Conservation (phyloP, 306 rosid genomes). For the Prunus armeniaca region DNA sequence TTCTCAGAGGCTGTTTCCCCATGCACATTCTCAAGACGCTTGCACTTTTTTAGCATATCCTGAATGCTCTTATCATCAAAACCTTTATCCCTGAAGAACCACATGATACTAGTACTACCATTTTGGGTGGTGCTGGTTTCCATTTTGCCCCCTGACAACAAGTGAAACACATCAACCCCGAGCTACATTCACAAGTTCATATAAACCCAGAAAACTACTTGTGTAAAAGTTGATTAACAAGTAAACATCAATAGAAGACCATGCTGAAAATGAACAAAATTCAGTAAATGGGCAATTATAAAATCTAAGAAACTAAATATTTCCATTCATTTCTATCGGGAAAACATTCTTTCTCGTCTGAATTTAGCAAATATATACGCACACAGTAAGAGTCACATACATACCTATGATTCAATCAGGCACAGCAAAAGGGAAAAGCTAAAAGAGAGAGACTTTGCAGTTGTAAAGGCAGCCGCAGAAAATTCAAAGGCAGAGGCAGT, state of each 20-base stretch:
- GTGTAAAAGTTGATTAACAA: background rate
- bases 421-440: background rate
- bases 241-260: background rate
- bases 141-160: conserved; percentile 37
- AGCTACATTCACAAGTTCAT: background rate
- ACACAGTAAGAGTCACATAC: background rate
- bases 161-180: conserved; percentile 9
- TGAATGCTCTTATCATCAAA: conserved; percentile 75
- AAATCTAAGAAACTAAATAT: background rate
- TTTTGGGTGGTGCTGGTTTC: conserved; percentile 49
- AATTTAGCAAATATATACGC: background rate
- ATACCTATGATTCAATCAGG: conserved; percentile 21
- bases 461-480: background rate
- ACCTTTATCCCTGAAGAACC: conserved; percentile 91
- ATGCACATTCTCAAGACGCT: conserved; percentile 59
- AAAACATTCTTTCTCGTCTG: background rate
- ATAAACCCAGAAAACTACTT: background rate
- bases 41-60: conserved; percentile 67
- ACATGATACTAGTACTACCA: conserved; percentile 55
- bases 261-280: background rate
- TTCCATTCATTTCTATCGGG: background rate
- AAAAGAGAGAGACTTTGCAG: conserved; percentile 6
- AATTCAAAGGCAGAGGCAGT: background rate
- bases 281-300: background rate
- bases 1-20: conserved; percentile 71